These are phyloP conservation scores for Fusarium anguioides DNA, from an alignment of 2,329 filamentous ascomycete genomes.

Conservation along the genomic window DNA sequence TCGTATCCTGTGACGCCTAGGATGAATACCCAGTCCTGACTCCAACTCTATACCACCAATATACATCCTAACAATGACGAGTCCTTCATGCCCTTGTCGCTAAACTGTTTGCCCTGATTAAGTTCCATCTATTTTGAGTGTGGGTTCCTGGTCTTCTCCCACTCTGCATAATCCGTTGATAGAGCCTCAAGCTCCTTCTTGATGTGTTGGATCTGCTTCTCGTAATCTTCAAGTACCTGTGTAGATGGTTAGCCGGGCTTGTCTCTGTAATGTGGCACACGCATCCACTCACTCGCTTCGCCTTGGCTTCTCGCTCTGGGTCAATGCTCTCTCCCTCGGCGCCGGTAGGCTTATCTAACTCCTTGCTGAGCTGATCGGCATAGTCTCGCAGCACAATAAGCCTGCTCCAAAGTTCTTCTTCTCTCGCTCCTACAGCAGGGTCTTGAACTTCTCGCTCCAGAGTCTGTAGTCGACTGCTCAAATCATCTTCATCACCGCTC, in stretches of 20 bases:
- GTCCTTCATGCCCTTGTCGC: not conserved
- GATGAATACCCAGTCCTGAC: conserved; percentile 38
- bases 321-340: conserved; percentile 69
- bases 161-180: conserved; percentile 66
- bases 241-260: conserved; percentile 24
- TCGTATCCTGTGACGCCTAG: conserved; percentile 37
- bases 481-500: conserved; percentile 80
- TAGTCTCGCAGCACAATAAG: conserved; percentile 80
- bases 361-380: conserved; percentile 76
- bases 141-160: conserved; percentile 63
- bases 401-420: conserved; percentile 88
- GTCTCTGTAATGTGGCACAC: not conserved
- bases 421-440: conserved; percentile 77
- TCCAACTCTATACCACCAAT: conserved; percentile 37
- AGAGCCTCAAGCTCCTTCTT: conserved; percentile 76
- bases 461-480: conserved; percentile 76
- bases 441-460: conserved; percentile 79
- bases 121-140: conserved; percentile 48
- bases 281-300: conserved; percentile 73
- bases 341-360: conserved; percentile 75
- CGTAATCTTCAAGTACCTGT: conserved; percentile 83
- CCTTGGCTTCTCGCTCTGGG: conserved; percentile 75
- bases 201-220: conserved; percentile 81
- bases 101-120: conserved; percentile 8
- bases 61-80: conserved; percentile 33